phyloP scores from a whole-genome alignment of 352 stramenopile species.

The Phytophthora quininea region DNA sequence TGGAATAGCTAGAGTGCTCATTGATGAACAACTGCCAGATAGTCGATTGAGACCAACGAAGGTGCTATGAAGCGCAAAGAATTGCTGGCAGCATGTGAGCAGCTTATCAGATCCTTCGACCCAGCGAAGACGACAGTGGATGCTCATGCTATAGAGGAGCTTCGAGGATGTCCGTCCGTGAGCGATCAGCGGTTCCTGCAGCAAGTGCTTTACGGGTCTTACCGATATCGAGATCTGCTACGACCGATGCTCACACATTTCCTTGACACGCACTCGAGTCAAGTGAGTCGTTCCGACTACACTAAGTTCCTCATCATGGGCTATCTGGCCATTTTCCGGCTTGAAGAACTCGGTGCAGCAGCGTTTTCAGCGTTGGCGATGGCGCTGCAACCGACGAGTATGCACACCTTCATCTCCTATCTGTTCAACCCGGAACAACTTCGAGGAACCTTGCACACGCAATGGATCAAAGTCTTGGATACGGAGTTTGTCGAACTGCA shows the following conservation, averaged over 20 bases:
- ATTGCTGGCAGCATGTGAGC: constrained; percentile 65
- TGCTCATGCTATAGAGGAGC: constrained; percentile 71
- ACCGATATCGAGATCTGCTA: constrained; percentile 88
- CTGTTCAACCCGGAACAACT: constrained; percentile 79
- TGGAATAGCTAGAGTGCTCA: no score
- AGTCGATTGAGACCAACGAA: not conserved
- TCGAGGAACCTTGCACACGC: constrained; percentile 65
- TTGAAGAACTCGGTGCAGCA: constrained; percentile 82
- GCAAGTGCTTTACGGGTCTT: constrained; percentile 91
- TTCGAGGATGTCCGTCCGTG: constrained; percentile 41
- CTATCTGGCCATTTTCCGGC: constrained; percentile 90
- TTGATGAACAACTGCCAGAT: no score
- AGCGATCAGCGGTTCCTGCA: constrained; percentile 78
- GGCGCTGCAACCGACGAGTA: constrained; percentile 81
- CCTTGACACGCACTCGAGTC: constrained; percentile 77
- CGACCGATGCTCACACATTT: constrained; percentile 84
- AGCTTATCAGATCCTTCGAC: constrained; percentile 81
- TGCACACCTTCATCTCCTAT: constrained; percentile 88
- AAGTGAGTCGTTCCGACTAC: constrained; percentile 85
- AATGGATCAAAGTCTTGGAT: constrained; percentile 88
- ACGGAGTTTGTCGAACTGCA: constrained; percentile 82
- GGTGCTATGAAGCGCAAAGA: constrained; percentile 79
- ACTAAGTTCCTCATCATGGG: constrained; percentile 91
- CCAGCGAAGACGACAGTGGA: constrained; percentile 77
- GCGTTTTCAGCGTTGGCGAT: constrained; percentile 69